phyloP scores from a whole-genome alignment of 208 protist species.

The Wallacemonas rigidus region DNA sequence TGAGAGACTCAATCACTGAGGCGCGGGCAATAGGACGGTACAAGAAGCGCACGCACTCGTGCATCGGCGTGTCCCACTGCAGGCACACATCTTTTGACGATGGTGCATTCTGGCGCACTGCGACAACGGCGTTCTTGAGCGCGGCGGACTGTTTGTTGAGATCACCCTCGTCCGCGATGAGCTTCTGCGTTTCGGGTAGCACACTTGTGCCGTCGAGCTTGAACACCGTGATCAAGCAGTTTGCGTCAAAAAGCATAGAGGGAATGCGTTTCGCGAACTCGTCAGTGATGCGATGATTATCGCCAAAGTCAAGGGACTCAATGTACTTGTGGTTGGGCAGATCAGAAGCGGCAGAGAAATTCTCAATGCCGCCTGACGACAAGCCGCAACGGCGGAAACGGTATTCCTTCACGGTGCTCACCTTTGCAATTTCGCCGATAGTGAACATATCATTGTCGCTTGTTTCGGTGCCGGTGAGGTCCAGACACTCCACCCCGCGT shows the following conservation, averaged over 20 bases:
- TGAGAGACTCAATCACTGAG: conserved; percentile 58
- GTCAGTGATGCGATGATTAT: conserved; percentile 64
- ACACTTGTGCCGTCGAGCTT: conserved; percentile 63
- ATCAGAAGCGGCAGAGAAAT: conserved; percentile 51
- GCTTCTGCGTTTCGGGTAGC: conserved; percentile 31
- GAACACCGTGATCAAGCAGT: conserved; percentile 53
- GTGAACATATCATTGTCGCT: conserved; percentile 42
- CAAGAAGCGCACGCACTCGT: conserved; percentile 65
- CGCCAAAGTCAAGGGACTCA: conserved; percentile 51
- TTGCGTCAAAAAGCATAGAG: conserved; percentile 59
- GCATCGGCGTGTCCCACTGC: conserved; percentile 70
- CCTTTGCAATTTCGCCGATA: conserved; percentile 53
- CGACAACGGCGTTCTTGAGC: conserved; percentile 70
- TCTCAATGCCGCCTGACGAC: conserved; percentile 44
- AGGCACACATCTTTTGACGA: conserved; percentile 62
- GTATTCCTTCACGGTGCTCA: conserved; percentile 43
- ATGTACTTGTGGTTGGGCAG: conserved; percentile 50
- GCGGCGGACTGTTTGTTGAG: conserved; percentile 69
- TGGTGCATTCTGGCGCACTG: conserved; percentile 50
- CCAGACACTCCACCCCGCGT: conserved; percentile 39
- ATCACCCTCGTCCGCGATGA: conserved; percentile 69
- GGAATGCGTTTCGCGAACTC: conserved; percentile 42
- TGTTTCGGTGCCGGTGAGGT: conserved; percentile 55
- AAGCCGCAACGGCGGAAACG: conserved; percentile 53
- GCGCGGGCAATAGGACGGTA: conserved; percentile 54